Conservation (phyloP, 192 early-diverging fungal genomes). For the Backusella mclennaniae region DNA sequence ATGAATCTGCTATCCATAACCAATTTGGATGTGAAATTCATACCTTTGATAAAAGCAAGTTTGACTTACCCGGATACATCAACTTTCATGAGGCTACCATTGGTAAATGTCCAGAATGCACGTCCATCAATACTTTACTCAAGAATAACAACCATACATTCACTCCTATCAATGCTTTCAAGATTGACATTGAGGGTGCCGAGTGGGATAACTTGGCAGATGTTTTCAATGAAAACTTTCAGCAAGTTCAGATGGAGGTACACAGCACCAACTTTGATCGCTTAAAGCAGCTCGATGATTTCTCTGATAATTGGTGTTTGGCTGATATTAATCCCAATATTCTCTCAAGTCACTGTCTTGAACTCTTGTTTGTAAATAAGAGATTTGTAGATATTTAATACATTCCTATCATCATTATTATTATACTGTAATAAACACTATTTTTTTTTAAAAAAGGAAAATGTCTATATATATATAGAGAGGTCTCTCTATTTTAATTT, state of each 20-base stretch:
- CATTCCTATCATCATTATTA: not conserved
- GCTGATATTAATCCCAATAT: not conserved
- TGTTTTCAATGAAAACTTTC: constrained; percentile 1
- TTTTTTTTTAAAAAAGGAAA: not conserved
- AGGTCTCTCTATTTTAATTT: no score
- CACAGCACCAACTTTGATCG: not conserved
- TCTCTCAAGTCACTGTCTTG: not conserved
- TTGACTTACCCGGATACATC: not conserved
- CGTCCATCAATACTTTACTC: not conserved
- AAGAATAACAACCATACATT: not conserved
- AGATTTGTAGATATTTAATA: not conserved
- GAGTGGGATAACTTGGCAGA: not conserved
- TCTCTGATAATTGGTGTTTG: not conserved
- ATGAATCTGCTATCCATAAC: not conserved
- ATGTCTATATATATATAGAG: not conserved
- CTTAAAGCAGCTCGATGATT: not conserved
- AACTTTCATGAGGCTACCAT: not conserved
- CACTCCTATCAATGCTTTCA: not conserved
- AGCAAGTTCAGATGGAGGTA: not conserved
- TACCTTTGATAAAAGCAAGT: not conserved
- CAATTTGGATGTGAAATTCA: not conserved
- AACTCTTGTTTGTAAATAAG: constrained; percentile 3
- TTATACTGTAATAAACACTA: not conserved
- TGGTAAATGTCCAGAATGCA: not conserved
- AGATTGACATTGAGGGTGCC: not conserved